Conservation (phyloP, 169 alveolate species). For the Plasmodium vivax region DNA sequence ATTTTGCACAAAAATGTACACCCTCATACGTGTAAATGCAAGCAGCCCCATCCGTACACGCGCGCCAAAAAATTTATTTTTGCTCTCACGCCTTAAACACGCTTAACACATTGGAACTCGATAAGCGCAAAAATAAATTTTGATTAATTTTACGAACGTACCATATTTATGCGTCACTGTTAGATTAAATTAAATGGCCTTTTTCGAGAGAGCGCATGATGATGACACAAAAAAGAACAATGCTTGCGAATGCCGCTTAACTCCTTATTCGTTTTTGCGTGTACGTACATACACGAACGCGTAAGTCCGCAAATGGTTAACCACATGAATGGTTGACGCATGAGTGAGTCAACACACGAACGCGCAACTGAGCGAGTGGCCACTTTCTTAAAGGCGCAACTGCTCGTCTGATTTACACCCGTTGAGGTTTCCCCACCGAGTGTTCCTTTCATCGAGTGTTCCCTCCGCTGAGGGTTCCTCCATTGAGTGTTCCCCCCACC, state of each 20-base stretch:
- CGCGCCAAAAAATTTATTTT: neutral
- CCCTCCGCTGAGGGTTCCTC: too few species aligned
- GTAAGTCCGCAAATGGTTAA: neutral
- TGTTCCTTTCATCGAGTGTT: too few species aligned
- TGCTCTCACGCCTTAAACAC: neutral
- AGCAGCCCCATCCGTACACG: neutral
- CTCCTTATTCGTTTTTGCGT: neutral
- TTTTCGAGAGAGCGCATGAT: neutral
- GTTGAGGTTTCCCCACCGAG: neutral
- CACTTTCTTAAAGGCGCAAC: neutral
- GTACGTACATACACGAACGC: neutral
- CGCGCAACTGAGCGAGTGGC: neutral
- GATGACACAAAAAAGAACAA: neutral
- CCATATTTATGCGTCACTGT: neutral
- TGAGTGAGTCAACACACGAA: neutral
- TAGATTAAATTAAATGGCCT: neutral
- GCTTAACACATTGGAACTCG: neutral
- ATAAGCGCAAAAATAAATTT: neutral
- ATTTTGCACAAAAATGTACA: neutral
- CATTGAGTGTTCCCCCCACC: neutral
- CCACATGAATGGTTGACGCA: neutral
- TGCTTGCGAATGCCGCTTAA: neutral
- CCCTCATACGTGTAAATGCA: neutral
- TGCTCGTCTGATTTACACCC: neutral
- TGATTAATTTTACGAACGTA: neutral